Evolutionary conservation across 2,329 filamentous ascomycete genomes (phyloP).

Genomic region (Truncatella angustata): DNA sequence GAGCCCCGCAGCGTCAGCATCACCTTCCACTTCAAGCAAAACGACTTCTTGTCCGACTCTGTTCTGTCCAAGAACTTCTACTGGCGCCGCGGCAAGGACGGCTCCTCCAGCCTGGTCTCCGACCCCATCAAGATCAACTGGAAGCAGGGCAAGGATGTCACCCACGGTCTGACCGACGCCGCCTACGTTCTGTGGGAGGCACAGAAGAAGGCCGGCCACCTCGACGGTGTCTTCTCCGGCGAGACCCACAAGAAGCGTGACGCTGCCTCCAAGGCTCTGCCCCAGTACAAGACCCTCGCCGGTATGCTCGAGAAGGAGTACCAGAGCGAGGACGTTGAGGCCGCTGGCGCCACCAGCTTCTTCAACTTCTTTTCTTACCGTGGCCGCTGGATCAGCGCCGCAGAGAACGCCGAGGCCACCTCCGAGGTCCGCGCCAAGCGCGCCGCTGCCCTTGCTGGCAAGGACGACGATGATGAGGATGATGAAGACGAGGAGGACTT

Average conservation of each 20-base stretch:
- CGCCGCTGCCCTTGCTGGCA: constrained; percentile 22
- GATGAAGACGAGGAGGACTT: constrained; percentile 33
- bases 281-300: constrained; percentile 23
- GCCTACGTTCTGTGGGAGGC: constrained; percentile 49
- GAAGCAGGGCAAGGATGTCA: constrained; percentile 65
- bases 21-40: constrained; percentile 53
- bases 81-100: constrained; percentile 56
- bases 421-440: constrained; percentile 30
- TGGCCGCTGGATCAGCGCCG: constrained; percentile 57
- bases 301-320: constrained; percentile 19
- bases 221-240: constrained; percentile 28
- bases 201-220: constrained; percentile 10
- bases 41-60: constrained; percentile 60
- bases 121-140: constrained; percentile 66
- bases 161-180: constrained; percentile 59
- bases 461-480: constrained; percentile 32
- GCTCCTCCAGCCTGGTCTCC: constrained; percentile 61
- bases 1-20: constrained; percentile 63
- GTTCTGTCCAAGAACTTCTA: constrained; percentile 66
- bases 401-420: constrained; percentile 56
- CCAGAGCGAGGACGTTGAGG: not conserved
- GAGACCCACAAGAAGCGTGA: constrained; percentile 25
- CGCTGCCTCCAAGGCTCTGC: constrained; percentile 22
- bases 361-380: constrained; percentile 71
- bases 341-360: constrained; percentile 51